A percentile compares a stretch with the other conserved stretches of the same genome.
These are phyloP conservation scores for Lasiodiplodia citricola DNA, from an alignment of 2,329 filamentous ascomycete species.

Conservation along the genomic window DNA sequence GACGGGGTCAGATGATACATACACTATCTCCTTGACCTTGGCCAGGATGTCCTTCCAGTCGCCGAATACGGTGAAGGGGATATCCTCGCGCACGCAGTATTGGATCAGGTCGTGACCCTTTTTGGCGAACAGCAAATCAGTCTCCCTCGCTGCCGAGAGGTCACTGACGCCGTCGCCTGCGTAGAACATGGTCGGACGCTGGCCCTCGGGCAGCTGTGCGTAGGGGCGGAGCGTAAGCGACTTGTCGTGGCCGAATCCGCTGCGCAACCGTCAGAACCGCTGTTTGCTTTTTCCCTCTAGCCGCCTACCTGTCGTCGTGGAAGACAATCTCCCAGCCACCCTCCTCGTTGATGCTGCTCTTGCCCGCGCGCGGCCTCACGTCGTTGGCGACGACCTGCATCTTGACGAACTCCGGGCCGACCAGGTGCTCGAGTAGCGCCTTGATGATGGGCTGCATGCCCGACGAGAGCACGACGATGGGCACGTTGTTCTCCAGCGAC, in stretches of 20 bases:
- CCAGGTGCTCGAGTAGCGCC: constrained; percentile 76
- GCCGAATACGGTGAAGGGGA: constrained; percentile 87
- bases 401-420: constrained; percentile 78
- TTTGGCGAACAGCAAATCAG: constrained; percentile 42
- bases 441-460: constrained; percentile 94
- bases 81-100: constrained; percentile 82
- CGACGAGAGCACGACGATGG: constrained; percentile 87
- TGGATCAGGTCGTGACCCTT: constrained; percentile 74
- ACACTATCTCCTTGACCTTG: constrained; percentile 75
- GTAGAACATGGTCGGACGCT: constrained; percentile 87
- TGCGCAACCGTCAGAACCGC: constrained; percentile 8
- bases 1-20: constrained; percentile 30
- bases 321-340: constrained; percentile 87
- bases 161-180: constrained; percentile 95
- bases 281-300: constrained; percentile 29
- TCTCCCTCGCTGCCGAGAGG: constrained; percentile 88
- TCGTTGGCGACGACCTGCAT: constrained; percentile 93
- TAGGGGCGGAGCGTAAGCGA: constrained; percentile 89
- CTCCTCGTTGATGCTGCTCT: constrained; percentile 75
- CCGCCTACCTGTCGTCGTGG: constrained; percentile 76
- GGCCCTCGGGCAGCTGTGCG: constrained; percentile 67
- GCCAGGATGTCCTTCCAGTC: constrained; percentile 81
- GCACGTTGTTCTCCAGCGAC: constrained; percentile 80
- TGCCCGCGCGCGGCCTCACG: constrained; percentile 69
- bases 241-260: constrained; percentile 96